These are phyloP conservation scores for Ophiostoma pallidulum DNA, from an alignment of 2,329 filamentous ascomycete species.

Conservation along the genomic window DNA sequence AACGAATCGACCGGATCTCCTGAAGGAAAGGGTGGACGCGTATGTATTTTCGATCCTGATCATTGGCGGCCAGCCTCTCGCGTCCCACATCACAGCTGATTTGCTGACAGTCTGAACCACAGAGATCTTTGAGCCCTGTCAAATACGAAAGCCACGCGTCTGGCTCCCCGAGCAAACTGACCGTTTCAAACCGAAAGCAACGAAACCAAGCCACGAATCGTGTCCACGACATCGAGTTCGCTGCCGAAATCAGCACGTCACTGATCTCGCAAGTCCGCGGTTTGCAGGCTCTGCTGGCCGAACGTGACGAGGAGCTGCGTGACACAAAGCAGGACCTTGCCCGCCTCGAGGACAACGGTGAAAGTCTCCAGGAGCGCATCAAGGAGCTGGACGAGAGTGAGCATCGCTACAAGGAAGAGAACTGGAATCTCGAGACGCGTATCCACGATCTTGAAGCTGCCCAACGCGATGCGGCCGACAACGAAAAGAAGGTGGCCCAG, in stretches of 20 bases:
- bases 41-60: constrained; percentile 28
- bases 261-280: constrained; percentile 89
- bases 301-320: constrained; percentile 81
- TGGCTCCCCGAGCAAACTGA: constrained; percentile 80
- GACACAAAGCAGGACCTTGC: constrained; percentile 65
- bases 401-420: constrained; percentile 94
- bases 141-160: constrained; percentile 79
- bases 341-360: constrained; percentile 70
- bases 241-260: constrained; percentile 94
- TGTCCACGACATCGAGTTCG: constrained; percentile 93
- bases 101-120: constrained; percentile 10
- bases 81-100: no score
- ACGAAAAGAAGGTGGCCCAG: constrained; percentile 72
- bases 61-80: no score
- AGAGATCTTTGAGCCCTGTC: constrained; percentile 63
- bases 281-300: constrained; percentile 71
- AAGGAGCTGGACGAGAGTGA: constrained; percentile 86
- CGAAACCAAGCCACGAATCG: constrained; percentile 82
- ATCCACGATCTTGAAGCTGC: constrained; percentile 71
- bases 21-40: constrained; percentile 42
- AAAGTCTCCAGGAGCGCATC: constrained; percentile 69
- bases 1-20: constrained; percentile 49
- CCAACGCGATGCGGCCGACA: constrained; percentile 67
- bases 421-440: constrained; percentile 92
- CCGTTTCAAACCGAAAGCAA: constrained; percentile 75